Conservation (phyloP, 1,139 yeast species). For the Yamadazyma dushanensis region DNA sequence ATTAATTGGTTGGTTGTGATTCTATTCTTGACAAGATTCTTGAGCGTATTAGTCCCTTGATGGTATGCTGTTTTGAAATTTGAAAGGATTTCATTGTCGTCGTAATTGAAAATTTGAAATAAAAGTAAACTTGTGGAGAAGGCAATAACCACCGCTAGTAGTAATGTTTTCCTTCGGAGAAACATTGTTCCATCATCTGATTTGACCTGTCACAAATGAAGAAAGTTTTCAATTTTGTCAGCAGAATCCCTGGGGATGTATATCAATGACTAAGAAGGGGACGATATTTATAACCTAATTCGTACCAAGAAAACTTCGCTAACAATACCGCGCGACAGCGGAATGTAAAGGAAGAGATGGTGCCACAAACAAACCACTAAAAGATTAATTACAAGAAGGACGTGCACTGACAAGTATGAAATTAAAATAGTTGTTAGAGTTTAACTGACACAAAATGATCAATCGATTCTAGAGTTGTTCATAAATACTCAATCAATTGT, state of each 20-base stretch:
- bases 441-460: too few species aligned
- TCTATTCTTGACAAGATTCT: conserved; percentile 10
- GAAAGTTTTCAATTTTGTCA: too few species aligned
- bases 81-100: conserved; percentile 6
- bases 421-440: too few species aligned
- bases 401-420: too few species aligned
- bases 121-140: conserved; percentile 6
- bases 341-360: too few species aligned
- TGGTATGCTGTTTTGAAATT: conserved; percentile 17
- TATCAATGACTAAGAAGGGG: neutral
- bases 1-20: conserved; percentile 20
- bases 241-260: neutral
- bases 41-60: conserved; percentile 13
- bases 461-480: too few species aligned
- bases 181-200: neutral
- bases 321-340: too few species aligned
- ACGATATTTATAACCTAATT: neutral
- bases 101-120: conserved; percentile 7
- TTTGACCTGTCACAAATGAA: too few species aligned
- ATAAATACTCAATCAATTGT: too few species aligned
- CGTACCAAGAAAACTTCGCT: neutral
- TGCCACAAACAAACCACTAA: too few species aligned
- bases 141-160: conserved; percentile 6
- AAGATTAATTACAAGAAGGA: too few species aligned
- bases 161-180: conserved; percentile 2